phyloP scores from a whole-genome alignment of 2,329 filamentous ascomycete genomes.

The Penicillium griseofulvum region DNA sequence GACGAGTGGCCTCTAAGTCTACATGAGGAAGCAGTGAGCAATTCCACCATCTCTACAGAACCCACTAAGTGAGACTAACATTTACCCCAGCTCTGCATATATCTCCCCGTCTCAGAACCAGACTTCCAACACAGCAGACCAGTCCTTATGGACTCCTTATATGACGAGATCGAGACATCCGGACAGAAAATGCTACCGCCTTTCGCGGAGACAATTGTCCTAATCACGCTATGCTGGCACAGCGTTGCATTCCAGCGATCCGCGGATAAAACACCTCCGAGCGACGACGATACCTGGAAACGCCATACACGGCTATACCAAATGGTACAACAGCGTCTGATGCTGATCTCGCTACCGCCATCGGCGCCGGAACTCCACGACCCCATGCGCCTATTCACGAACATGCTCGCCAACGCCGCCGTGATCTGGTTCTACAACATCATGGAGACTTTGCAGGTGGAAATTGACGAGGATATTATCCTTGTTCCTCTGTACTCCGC shows the following conservation, averaged over 20 bases:
- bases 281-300: slow-evolving; percentile 6
- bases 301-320: slow-evolving; percentile 12
- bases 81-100: neutral
- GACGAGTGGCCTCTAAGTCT: slow-evolving; percentile 29
- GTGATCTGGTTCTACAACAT: slow-evolving; percentile 12
- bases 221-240: slow-evolving; percentile 8
- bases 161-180: slow-evolving; percentile 1
- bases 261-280: neutral
- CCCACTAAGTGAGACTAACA: neutral
- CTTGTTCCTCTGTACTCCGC: slow-evolving; percentile 8
- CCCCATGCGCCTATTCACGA: slow-evolving; percentile 17
- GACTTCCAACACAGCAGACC: slow-evolving; percentile 6
- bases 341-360: slow-evolving; percentile 9
- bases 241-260: slow-evolving; percentile 1
- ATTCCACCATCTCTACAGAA: neutral
- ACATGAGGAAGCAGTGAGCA: slow-evolving; percentile 23
- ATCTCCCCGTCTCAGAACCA: slow-evolving; percentile 20
- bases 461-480: neutral
- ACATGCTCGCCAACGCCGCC: slow-evolving; percentile 15
- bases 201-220: slow-evolving; percentile 6
- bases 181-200: slow-evolving; percentile 5
- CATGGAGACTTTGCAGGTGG: neutral
- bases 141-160: slow-evolving; percentile 23
- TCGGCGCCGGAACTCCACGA: slow-evolving; percentile 6
- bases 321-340: slow-evolving; percentile 7